These are phyloP conservation scores for Mucor ambiguus DNA, from an alignment of 371 early-diverging fungal species.

Conservation along the genomic window DNA sequence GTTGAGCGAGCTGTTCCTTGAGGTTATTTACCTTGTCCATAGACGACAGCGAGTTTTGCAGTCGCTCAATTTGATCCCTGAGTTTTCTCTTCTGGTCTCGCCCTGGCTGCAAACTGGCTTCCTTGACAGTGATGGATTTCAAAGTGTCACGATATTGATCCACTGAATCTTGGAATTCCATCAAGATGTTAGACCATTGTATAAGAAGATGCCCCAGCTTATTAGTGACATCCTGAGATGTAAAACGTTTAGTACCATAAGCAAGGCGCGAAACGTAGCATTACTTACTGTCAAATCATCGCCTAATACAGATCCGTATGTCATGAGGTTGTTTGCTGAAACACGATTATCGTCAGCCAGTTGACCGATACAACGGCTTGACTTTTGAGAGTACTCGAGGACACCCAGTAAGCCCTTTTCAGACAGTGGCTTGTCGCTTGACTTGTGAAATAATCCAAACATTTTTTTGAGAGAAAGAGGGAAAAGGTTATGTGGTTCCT, in stretches of 20 bases:
- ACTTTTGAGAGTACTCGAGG: constrained; percentile 32
- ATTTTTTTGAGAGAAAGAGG: not conserved
- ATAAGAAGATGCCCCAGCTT: constrained; percentile 35
- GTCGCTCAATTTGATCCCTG: constrained; percentile 31
- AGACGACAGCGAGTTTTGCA: constrained; percentile 31
- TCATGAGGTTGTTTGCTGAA: constrained; percentile 35
- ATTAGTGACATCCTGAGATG: constrained; percentile 38
- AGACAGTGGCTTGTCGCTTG: constrained; percentile 18
- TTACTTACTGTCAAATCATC: constrained; percentile 43
- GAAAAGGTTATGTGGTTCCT: constrained; percentile 6
- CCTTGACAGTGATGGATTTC: constrained; percentile 38
- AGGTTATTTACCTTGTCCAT: constrained; percentile 33
- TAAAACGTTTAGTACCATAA: not conserved
- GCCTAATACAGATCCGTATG: constrained; percentile 41
- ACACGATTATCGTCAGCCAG: constrained; percentile 38
- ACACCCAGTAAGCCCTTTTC: constrained; percentile 33
- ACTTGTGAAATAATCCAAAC: constrained; percentile 26
- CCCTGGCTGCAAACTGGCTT: constrained; percentile 24
- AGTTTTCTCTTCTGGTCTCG: constrained; percentile 38
- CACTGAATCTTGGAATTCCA: constrained; percentile 37
- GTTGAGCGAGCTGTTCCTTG: constrained; percentile 34
- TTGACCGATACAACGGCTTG: constrained; percentile 22
- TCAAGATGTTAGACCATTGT: constrained; percentile 34
- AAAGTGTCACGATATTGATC: constrained; percentile 44
- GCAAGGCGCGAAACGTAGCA: not conserved